Conservation (phyloP, 1,284 basidiomycete genomes). For the Ustilago cynodontis region DNA sequence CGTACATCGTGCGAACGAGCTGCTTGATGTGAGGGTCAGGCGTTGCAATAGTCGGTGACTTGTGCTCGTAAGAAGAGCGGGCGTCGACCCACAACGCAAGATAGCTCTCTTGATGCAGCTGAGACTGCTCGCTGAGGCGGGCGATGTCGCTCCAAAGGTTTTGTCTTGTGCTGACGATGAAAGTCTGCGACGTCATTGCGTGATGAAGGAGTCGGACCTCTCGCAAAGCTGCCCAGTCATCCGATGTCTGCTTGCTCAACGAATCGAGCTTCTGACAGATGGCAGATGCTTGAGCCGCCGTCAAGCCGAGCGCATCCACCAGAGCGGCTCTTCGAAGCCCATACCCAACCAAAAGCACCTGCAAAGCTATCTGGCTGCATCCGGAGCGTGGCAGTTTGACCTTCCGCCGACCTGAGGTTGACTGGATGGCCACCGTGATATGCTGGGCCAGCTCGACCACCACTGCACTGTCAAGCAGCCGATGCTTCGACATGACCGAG, state of each 20-base stretch:
- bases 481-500: not conserved
- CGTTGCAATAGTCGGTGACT: not conserved
- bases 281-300: constrained; percentile 15
- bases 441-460: constrained; percentile 13
- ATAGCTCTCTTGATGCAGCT: not conserved
- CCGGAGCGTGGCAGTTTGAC: constrained; percentile 12
- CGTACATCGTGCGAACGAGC: constrained; percentile 9
- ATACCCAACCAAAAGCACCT: constrained; percentile 16
- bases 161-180: constrained; percentile 17
- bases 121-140: not conserved
- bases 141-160: constrained; percentile 21
- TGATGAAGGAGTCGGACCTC: constrained; percentile 21
- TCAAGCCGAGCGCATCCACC: constrained; percentile 23
- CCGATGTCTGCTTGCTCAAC: not conserved
- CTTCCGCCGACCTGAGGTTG: constrained; percentile 1
- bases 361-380: constrained; percentile 28
- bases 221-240: not conserved
- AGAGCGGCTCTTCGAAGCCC: constrained; percentile 37
- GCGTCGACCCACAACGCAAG: constrained; percentile 21
- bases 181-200: constrained; percentile 22
- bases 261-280: constrained; percentile 7
- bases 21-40: constrained; percentile 17
- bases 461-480: not conserved
- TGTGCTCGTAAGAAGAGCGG: constrained; percentile 9
- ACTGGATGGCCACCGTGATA: constrained; percentile 3